These are phyloP conservation scores for Acanthamoeba quina DNA, from an alignment of 208 protist species.

Conservation along the genomic window DNA sequence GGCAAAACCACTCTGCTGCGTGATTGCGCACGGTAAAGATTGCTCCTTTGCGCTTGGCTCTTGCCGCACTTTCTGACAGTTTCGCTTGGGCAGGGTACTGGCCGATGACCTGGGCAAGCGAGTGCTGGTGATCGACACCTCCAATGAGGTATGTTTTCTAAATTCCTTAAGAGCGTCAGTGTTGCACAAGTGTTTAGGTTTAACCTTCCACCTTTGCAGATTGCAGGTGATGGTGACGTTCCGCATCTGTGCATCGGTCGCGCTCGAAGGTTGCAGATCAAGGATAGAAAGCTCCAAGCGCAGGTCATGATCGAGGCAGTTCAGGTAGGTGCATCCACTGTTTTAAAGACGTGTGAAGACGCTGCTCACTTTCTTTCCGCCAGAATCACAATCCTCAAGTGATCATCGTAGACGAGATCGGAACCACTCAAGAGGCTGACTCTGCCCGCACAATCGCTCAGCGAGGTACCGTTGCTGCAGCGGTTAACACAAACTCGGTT, in stretches of 20 bases:
- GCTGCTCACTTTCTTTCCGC: not conserved
- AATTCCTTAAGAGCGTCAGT: too few relatives aligned
- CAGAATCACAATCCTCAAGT: slow-evolving; percentile 76
- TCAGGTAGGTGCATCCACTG: not conserved
- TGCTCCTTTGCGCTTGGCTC: not conserved
- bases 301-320: slow-evolving; percentile 66
- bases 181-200: not conserved
- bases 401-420: slow-evolving; percentile 75
- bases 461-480: slow-evolving; percentile 24
- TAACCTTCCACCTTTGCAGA: not conserved
- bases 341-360: not conserved
- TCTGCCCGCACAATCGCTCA: slow-evolving; percentile 70
- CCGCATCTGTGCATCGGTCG: slow-evolving; percentile 63
- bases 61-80: not conserved
- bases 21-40: slow-evolving; percentile 23
- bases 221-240: slow-evolving; percentile 71
- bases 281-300: not conserved
- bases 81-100: slow-evolving; percentile 4
- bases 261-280: slow-evolving; percentile 60
- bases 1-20: slow-evolving; percentile 75
- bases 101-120: slow-evolving; percentile 50
- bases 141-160: slow-evolving; percentile 33
- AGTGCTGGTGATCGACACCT: slow-evolving; percentile 71
- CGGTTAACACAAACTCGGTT: too few relatives aligned
- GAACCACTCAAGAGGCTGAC: slow-evolving; percentile 26